These are phyloP conservation scores for Kuraishia ogatae DNA, from an alignment of 805 yeast genomes.

Conservation along the genomic window DNA sequence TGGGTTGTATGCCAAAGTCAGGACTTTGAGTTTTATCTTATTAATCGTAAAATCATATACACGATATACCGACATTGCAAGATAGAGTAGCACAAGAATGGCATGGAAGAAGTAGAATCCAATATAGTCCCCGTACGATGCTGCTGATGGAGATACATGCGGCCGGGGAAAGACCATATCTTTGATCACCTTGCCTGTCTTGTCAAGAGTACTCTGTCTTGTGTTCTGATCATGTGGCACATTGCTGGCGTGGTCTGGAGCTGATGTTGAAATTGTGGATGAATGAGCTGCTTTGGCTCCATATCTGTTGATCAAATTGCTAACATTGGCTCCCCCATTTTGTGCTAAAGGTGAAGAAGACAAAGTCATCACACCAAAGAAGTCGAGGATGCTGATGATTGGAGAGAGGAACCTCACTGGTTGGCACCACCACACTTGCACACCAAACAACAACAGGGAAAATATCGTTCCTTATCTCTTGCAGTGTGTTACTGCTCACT, in stretches of 20 bases:
- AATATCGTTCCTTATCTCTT: no score
- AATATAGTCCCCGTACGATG: slow-evolving; percentile 2
- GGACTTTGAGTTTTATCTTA: slow-evolving; percentile 44
- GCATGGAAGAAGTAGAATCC: slow-evolving; percentile 33
- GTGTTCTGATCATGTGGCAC: not conserved
- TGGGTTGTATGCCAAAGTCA: slow-evolving; percentile 58
- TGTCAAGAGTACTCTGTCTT: not conserved
- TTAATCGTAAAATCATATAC: slow-evolving; percentile 43
- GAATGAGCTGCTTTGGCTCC: not conserved
- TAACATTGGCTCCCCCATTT: not conserved
- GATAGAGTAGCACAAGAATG: slow-evolving; percentile 41
- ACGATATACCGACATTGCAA: slow-evolving; percentile 47
- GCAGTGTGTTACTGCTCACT: no score
- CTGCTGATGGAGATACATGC: not conserved
- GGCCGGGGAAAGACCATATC: not conserved
- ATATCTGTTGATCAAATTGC: not conserved
- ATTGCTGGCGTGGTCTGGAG: not conserved
- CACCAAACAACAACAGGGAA: no score
- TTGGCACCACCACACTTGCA: no score
- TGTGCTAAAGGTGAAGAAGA: not conserved
- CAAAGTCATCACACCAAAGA: not conserved
- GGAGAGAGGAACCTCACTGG: no score
- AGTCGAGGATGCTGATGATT: no score
- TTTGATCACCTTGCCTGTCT: not conserved
- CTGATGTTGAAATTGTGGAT: not conserved